Percentiles rank a stretch among this genome's conserved stretches.
These are phyloP conservation scores for Cornus florida DNA, from an alignment of 148 eudicot genomes.

Conservation along the genomic window DNA sequence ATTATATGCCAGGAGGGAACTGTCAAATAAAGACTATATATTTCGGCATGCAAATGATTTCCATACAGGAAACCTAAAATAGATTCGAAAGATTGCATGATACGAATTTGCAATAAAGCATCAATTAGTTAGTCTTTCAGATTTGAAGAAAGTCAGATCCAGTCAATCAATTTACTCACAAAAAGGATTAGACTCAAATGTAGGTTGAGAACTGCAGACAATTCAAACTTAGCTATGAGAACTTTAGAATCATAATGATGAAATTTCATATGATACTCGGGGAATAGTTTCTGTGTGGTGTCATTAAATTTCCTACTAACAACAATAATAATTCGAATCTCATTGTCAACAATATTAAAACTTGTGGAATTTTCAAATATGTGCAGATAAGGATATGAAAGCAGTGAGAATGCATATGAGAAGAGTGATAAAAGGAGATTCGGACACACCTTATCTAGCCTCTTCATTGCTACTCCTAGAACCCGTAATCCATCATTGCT, in stretches of 20 bases:
- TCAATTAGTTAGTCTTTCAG: no score
- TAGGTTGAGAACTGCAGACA: neutral
- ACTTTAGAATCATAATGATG: neutral
- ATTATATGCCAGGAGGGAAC: neutral
- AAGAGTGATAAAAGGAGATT: neutral
- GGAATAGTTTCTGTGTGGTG: neutral
- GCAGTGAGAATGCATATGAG: neutral
- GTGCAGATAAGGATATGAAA: neutral
- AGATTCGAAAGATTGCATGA: neutral
- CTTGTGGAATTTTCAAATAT: neutral
- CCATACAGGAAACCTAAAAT: neutral
- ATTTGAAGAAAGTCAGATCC: neutral
- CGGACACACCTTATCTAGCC: slow-evolving; percentile 24
- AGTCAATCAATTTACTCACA: neutral
- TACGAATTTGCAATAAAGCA: no score
- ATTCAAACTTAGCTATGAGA: neutral
- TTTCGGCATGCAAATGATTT: neutral
- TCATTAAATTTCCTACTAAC: no score
- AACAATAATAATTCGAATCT: no score
- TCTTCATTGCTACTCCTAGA: slow-evolving; percentile 52
- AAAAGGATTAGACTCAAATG: neutral
- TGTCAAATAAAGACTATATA: neutral
- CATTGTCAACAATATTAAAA: neutral
- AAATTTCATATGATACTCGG: neutral
- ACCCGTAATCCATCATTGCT: slow-evolving; percentile 47